Conservation (phyloP, 208 protist genomes). For the Leishmania aethiopica region DNA sequence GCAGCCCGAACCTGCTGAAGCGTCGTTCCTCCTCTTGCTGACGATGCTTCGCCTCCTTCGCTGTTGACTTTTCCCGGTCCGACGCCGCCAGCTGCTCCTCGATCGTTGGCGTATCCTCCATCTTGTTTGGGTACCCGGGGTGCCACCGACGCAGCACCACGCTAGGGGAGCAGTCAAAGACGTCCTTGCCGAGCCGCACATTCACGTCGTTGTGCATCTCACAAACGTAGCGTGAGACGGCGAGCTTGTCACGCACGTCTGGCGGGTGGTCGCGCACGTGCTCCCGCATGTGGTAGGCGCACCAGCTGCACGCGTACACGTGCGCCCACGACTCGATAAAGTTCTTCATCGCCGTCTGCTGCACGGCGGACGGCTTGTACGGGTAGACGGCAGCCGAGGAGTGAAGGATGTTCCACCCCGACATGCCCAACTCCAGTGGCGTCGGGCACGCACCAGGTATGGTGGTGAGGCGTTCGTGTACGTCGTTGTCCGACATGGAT, state of each 20-base stretch:
- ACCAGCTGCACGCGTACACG: constrained; percentile 88
- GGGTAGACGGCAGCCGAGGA: constrained; percentile 85
- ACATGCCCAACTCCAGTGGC: constrained; percentile 64
- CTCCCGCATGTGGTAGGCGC: constrained; percentile 86
- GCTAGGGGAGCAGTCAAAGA: constrained; percentile 77
- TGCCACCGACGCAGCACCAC: constrained; percentile 85
- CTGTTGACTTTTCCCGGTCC: constrained; percentile 21
- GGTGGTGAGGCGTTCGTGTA: constrained; percentile 21
- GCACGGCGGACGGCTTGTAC: constrained; percentile 55
- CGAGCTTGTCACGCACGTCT: constrained; percentile 64
- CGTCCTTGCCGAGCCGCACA: constrained; percentile 65
- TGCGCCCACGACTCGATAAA: constrained; percentile 84
- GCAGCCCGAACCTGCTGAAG: constrained; percentile 19
- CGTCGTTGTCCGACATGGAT: constrained; percentile 3
- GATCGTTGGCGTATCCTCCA: constrained; percentile 74
- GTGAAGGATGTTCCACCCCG: constrained; percentile 90
- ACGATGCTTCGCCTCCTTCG: constrained; percentile 6
- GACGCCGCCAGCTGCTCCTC: constrained; percentile 59
- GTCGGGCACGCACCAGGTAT: constrained; percentile 71
- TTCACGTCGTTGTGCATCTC: constrained; percentile 92
- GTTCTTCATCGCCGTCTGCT: constrained; percentile 70
- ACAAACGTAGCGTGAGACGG: constrained; percentile 80
- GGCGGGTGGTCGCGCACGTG: constrained; percentile 74
- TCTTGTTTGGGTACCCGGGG: constrained; percentile 81
- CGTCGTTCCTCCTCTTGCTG: constrained; percentile 21